Evolutionary conservation across 179 eudicot genomes (phyloP).

Genomic region (Beta macrorhiza): DNA sequence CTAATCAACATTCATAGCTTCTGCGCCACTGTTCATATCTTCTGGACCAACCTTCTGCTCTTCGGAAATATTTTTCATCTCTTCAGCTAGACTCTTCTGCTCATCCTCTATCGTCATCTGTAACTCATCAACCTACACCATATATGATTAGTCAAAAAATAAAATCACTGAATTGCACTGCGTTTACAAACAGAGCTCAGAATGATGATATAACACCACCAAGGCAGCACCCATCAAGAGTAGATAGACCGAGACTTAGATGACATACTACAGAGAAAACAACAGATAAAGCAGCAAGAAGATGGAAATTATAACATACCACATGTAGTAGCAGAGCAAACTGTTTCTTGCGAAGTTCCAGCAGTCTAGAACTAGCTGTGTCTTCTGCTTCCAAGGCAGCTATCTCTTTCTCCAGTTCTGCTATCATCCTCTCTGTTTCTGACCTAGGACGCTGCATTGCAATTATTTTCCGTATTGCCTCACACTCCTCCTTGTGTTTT

Average conservation of each 20-base stretch:
- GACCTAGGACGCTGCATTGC: constrained; percentile 89
- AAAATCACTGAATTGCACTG: background rate
- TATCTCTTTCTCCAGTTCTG: constrained; percentile 88
- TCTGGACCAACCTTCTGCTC: constrained; percentile 61
- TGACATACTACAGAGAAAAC: background rate
- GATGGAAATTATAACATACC: constrained; percentile 48
- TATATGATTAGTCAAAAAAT: constrained; percentile 5
- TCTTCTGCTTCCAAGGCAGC: constrained; percentile 81
- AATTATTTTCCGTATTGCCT: constrained; percentile 77
- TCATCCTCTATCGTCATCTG: constrained; percentile 91
- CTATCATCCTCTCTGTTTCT: constrained; percentile 65
- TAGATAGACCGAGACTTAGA: background rate
- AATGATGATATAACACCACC: background rate
- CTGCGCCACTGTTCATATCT: constrained; percentile 54
- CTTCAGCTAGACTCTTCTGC: constrained; percentile 47
- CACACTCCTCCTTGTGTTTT: constrained; percentile 96
- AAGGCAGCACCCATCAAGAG: background rate
- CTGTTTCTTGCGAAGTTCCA: constrained; percentile 95
- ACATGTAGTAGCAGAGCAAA: constrained; percentile 90
- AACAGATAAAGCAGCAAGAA: background rate
- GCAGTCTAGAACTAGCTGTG: constrained; percentile 61
- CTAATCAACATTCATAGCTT: constrained; percentile 84
- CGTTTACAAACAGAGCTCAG: background rate
- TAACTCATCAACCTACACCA: constrained; percentile 81
- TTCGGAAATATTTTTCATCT: constrained; percentile 61